phyloP scores from a whole-genome alignment of 1,284 basidiomycete species.

The Puccinia sorghi region DNA sequence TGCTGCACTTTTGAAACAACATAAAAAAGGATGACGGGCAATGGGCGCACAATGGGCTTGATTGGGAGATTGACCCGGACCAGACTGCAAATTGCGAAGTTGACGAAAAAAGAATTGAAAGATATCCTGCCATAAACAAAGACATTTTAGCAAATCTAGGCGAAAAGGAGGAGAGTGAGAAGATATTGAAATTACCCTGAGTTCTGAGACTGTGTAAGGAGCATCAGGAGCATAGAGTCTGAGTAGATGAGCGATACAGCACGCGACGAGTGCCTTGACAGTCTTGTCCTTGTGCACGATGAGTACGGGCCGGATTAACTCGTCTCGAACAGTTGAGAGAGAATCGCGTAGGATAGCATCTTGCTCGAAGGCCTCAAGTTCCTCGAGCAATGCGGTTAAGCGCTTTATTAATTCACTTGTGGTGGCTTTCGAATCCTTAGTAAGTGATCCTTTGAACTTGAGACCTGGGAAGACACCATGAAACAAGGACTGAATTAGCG shows the following conservation, averaged over 20 bases:
- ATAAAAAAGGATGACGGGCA: conserved; percentile 53
- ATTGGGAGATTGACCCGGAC: conserved; percentile 58
- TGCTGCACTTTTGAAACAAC: background rate
- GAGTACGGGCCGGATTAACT: conserved; percentile 76
- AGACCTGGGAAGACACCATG: conserved; percentile 18
- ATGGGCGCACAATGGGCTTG: conserved; percentile 68
- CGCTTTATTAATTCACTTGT: conserved; percentile 32
- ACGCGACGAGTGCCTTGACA: conserved; percentile 88
- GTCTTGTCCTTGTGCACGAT: conserved; percentile 91
- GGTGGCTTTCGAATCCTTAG: conserved; percentile 30
- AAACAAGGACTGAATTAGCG: background rate
- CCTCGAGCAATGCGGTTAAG: conserved; percentile 67
- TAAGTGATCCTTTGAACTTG: conserved; percentile 27
- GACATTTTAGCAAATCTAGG: background rate
- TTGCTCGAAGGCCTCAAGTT: conserved; percentile 83
- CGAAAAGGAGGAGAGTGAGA: background rate
- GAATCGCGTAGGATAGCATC: conserved; percentile 75
- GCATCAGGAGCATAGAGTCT: conserved; percentile 94
- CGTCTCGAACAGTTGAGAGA: conserved; percentile 70
- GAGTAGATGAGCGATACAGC: conserved; percentile 90
- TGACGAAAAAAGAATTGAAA: conserved; percentile 92
- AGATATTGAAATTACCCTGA: conserved; percentile 61
- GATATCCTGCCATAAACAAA: conserved; percentile 65
- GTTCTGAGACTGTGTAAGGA: conserved; percentile 82
- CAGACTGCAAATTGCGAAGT: conserved; percentile 72